Evolutionary conservation across 2,329 filamentous ascomycete species (phyloP).

Genomic region (Trichoderma sp.): DNA sequence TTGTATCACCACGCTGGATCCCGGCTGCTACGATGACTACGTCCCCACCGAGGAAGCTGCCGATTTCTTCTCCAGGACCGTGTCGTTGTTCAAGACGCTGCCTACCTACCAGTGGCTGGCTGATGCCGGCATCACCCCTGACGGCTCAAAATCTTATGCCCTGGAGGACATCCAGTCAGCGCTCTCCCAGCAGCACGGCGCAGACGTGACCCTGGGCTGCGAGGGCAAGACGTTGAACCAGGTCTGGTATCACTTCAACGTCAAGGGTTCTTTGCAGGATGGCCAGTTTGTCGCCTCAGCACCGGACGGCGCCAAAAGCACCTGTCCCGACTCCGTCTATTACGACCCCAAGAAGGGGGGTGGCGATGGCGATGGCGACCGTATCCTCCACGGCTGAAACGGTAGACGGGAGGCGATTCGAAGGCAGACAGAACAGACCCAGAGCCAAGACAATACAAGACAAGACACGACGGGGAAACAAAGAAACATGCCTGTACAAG

Average conservation of each 20-base stretch:
- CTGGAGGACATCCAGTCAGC: conserved; percentile 57
- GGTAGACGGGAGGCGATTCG: background rate
- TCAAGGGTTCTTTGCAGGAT: conserved; percentile 54
- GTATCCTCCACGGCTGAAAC: background rate
- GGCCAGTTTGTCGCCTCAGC: conserved; percentile 59
- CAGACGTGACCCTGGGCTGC: conserved; percentile 59
- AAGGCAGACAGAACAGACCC: background rate
- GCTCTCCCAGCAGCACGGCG: conserved; percentile 51
- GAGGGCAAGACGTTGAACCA: conserved; percentile 47
- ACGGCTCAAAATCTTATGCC: conserved; percentile 55
- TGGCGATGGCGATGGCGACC: background rate
- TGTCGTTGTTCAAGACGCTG: conserved; percentile 64
- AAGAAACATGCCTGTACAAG: background rate
- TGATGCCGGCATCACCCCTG: conserved; percentile 59
- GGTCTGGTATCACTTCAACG: conserved; percentile 64
- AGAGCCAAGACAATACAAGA: background rate
- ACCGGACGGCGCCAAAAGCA: conserved; percentile 56
- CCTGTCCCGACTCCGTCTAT: conserved; percentile 64
- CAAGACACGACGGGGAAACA: conserved; percentile 9
- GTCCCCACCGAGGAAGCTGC: conserved; percentile 61
- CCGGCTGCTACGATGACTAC: conserved; percentile 64
- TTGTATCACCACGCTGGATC: conserved; percentile 67
- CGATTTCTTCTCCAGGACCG: conserved; percentile 66
- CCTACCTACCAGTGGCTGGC: conserved; percentile 63
- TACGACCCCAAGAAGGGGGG: conserved; percentile 44